Evolutionary conservation across 2,329 filamentous ascomycete genomes (phyloP).

Genomic region (Colletotrichum shisoi): DNA sequence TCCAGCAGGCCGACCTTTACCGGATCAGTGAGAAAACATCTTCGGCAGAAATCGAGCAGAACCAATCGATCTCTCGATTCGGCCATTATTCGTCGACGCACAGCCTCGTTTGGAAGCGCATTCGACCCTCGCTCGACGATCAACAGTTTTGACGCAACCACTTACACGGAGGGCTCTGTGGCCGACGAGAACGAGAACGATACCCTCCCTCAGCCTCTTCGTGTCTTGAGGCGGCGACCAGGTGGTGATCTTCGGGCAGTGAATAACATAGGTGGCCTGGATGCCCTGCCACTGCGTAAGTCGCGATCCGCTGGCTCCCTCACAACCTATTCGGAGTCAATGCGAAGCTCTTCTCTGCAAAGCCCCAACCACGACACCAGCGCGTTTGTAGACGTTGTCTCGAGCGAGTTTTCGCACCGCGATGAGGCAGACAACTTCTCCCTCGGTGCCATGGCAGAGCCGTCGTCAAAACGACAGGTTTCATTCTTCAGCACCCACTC

Average conservation of each 20-base stretch:
- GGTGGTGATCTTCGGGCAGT: slow-evolving; percentile 78
- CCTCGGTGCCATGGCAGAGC: slow-evolving; percentile 64
- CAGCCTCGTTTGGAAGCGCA: slow-evolving; percentile 68
- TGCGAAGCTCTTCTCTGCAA: slow-evolving; percentile 64
- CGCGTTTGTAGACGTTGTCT: slow-evolving; percentile 56
- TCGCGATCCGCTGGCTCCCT: slow-evolving; percentile 68
- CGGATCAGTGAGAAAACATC: slow-evolving; percentile 46
- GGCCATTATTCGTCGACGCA: slow-evolving; percentile 59
- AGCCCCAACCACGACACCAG: slow-evolving; percentile 52
- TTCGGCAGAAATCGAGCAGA: slow-evolving; percentile 57
- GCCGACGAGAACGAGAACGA: slow-evolving; percentile 55
- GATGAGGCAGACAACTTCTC: slow-evolving; percentile 61
- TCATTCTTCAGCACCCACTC: slow-evolving; percentile 70
- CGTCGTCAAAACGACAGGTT: slow-evolving; percentile 53
- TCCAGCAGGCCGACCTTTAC: slow-evolving; percentile 17
- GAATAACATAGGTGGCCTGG: slow-evolving; percentile 69
- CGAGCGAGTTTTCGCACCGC: slow-evolving; percentile 52
- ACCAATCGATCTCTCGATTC: slow-evolving; percentile 61
- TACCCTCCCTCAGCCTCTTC: slow-evolving; percentile 61
- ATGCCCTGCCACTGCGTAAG: slow-evolving; percentile 57
- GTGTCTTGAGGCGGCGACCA: slow-evolving; percentile 73
- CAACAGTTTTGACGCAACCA: slow-evolving; percentile 69
- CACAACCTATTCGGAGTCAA: slow-evolving; percentile 67
- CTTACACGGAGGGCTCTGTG: slow-evolving; percentile 61
- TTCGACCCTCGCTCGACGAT: slow-evolving; percentile 59